A percentile compares a stretch with the other conserved stretches of the same genome.
Evolutionary conservation across 2,329 filamentous ascomycete genomes (phyloP).

Genomic region (Sphaerulina vaccinii): DNA sequence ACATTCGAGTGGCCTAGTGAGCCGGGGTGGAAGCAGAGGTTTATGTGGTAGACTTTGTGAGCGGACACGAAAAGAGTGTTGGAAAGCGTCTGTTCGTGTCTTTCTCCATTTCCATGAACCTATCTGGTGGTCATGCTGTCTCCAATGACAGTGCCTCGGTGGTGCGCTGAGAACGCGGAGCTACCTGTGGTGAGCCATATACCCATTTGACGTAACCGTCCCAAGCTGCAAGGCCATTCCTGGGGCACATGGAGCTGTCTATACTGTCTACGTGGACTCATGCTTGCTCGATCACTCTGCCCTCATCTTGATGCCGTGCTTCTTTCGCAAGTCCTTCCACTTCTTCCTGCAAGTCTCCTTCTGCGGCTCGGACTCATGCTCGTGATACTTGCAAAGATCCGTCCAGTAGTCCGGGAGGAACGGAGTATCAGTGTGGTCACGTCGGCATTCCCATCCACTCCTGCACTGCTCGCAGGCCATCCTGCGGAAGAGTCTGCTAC

Average conservation of each 20-base stretch:
- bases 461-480: background rate
- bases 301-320: background rate
- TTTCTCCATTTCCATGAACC: too few relatives aligned
- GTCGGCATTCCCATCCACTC: background rate
- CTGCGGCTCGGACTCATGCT: background rate
- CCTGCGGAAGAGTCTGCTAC: background rate
- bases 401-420: background rate
- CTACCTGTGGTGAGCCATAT: too few relatives aligned
- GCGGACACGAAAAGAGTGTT: background rate
- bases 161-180: too few relatives aligned
- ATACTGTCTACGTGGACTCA: too few relatives aligned
- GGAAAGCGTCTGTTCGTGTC: too few relatives aligned
- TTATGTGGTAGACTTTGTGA: constrained; percentile 67
- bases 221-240: too few relatives aligned
- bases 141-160: too few relatives aligned
- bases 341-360: background rate
- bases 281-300: too few relatives aligned
- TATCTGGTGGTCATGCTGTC: too few relatives aligned
- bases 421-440: background rate
- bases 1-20: constrained; percentile 68
- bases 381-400: background rate
- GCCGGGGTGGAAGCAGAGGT: constrained; percentile 64
- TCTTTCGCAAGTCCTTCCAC: background rate
- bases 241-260: too few relatives aligned
- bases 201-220: too few relatives aligned